phyloP scores from a whole-genome alignment of 441 rosid genomes.

The Isatis lusitanica region DNA sequence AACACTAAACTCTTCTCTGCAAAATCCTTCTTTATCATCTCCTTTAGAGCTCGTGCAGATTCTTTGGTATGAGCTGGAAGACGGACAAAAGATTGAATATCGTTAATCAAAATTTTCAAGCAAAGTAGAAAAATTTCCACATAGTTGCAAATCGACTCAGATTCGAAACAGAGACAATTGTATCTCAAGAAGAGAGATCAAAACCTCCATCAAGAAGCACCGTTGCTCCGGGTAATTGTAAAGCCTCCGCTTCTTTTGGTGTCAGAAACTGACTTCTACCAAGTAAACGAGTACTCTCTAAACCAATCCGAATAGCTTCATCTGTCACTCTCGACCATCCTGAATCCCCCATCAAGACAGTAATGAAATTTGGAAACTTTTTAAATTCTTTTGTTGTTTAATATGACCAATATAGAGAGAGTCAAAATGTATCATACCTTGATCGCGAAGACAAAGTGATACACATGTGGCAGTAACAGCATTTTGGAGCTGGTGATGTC shows the following conservation, averaged over 20 bases:
- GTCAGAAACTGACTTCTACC: constrained; percentile 85
- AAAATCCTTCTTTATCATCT: constrained; percentile 55
- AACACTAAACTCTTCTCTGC: constrained; percentile 53
- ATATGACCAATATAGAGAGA: not conserved
- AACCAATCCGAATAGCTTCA: constrained; percentile 62
- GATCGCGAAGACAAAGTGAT: constrained; percentile 68
- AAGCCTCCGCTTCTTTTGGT: constrained; percentile 50
- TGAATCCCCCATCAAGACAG: constrained; percentile 27
- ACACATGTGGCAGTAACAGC: constrained; percentile 80
- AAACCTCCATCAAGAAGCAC: constrained; percentile 84
- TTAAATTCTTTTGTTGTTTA: not conserved
- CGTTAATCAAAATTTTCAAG: not conserved
- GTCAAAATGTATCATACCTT: constrained; percentile 46
- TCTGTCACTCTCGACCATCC: constrained; percentile 68
- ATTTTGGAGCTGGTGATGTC: constrained; percentile 89
- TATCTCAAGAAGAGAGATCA: not conserved
- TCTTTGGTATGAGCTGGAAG: constrained; percentile 86
- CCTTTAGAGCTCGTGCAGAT: constrained; percentile 28
- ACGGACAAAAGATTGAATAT: constrained; percentile 1
- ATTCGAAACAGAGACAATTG: not conserved
- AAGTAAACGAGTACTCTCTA: constrained; percentile 63
- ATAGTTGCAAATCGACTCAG: not conserved
- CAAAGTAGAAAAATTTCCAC: not conserved
- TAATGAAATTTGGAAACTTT: not conserved
- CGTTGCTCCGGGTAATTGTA: constrained; percentile 64